Evolutionary conservation across 139 green algal genomes (phyloP).

Genomic region (Coelastrella sp.): DNA sequence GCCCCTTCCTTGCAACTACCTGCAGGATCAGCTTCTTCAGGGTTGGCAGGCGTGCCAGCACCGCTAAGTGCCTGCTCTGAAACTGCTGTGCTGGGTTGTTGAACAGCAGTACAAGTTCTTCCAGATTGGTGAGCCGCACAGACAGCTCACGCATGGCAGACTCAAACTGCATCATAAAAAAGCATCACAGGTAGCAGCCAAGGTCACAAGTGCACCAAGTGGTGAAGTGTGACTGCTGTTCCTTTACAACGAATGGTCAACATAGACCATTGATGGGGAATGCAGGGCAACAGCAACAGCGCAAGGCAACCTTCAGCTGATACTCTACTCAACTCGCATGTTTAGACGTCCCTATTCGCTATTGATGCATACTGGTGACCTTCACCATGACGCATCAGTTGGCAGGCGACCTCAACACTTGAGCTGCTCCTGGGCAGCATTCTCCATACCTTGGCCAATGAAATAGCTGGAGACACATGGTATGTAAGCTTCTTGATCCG

Average conservation of each 20-base stretch:
- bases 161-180: slow-evolving; percentile 37
- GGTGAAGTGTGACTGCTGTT: background rate
- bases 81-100: slow-evolving; percentile 49
- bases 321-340: too few species aligned
- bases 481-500: slow-evolving; percentile 38
- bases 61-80: slow-evolving; percentile 39
- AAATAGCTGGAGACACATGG: slow-evolving; percentile 32
- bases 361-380: too few species aligned
- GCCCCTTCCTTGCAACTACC: background rate
- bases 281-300: too few species aligned
- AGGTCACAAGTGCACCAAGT: background rate
- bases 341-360: too few species aligned
- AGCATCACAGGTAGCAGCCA: background rate
- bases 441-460: slow-evolving; percentile 26
- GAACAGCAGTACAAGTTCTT: slow-evolving; percentile 29
- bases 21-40: slow-evolving; percentile 28
- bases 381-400: too few species aligned
- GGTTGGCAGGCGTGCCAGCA: background rate
- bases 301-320: too few species aligned
- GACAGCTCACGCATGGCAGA: background rate
- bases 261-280: background rate
- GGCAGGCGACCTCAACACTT: too few species aligned
- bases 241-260: background rate
- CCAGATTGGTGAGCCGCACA: slow-evolving; percentile 3
- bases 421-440: too few species aligned